These are phyloP conservation scores for Fraxinus latifolia DNA, from an alignment of 305 asterid genomes.

Conservation along the genomic window DNA sequence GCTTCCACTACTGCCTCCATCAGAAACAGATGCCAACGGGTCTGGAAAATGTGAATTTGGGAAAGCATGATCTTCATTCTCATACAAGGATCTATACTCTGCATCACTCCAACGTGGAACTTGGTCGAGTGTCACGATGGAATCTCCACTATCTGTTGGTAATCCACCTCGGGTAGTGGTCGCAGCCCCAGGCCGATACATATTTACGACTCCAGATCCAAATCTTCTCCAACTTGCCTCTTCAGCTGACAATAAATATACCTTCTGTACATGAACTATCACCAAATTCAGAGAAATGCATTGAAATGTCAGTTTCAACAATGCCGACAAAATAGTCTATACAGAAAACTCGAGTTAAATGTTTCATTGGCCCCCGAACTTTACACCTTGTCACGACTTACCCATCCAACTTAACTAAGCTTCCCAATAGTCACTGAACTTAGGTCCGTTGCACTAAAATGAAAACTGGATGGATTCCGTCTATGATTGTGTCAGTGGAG, in stretches of 20 bases:
- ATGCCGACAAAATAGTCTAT: neutral
- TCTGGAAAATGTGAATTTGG: conserved; percentile 60
- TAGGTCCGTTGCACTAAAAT: too few relatives aligned
- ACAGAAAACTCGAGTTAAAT: neutral
- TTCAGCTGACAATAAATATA: conserved; percentile 24
- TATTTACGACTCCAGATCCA: conserved; percentile 31
- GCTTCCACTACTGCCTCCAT: conserved; percentile 58
- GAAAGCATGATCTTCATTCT: conserved; percentile 56
- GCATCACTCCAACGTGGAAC: conserved; percentile 81
- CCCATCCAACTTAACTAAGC: too few relatives aligned
- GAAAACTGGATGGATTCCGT: too few relatives aligned
- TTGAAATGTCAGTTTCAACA: conserved; percentile 25
- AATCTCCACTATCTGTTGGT: conserved; percentile 66
- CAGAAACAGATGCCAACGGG: conserved; percentile 70
- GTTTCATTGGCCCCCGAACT: too few relatives aligned
- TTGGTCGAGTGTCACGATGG: conserved; percentile 80
- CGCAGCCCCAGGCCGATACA: conserved; percentile 63
- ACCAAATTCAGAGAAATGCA: conserved; percentile 25
- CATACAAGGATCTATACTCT: conserved; percentile 58
- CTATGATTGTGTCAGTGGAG: too few relatives aligned
- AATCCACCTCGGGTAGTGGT: conserved; percentile 63
- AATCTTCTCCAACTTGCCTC: conserved; percentile 27
- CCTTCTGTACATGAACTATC: conserved; percentile 22
- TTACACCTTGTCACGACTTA: too few relatives aligned
- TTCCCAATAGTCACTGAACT: too few relatives aligned